Base-by-base conservation (phyloP, 163 green algal genomes). In the Chlorella variabilis region DNA sequence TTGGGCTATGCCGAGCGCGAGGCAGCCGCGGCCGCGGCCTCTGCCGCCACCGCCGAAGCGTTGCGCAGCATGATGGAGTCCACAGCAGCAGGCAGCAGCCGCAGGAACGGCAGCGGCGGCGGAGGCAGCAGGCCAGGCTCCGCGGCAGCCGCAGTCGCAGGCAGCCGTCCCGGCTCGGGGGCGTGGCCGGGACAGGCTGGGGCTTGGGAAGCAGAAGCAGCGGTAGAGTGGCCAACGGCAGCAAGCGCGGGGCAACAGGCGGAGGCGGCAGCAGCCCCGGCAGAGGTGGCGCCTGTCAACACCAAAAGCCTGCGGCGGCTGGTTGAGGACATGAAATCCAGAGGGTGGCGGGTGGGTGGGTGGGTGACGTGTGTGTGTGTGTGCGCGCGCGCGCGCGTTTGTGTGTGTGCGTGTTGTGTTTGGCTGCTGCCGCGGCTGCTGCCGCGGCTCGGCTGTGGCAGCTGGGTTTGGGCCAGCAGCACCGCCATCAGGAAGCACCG, bases 291-390 rank as follows among this genome's bases (percentile, higher is more conserved):
- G 1, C 71, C 49, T 41, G 54, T 70, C 4, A 56, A 80, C 56
- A 80, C 73, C 56, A 80, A 80, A 56, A 80, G 73, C 73, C 29
- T 71, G 20, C 73, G 73, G 27, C 73, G 73, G 38, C n/a, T 80
- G 73, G 20, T 80, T 27, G 73, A 80, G 13, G 73, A 80, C 73
- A 80, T 80, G 73, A 9, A n/a, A 1, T n/a, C 51, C 13, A 36
- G 73, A 9, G 73, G 73, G 25, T 80, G 73, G 73, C 73, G 41
- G 56, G 15, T 80, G 73, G 38, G 45, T 54, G 45, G 11, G 45
- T n/a, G n/a, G n/a, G n/a, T n/a, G n/a, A n/a, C n/a, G n/a, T n/a
- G n/a, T n/a, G n/a, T n/a, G n/a, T n/a, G n/a, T n/a, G n/a, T n/a
- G n/a, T n/a, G n/a, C n/a, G n/a, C n/a, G n/a, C n/a, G n/a, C n/a